Evolutionary conservation across 1,139 yeast species (phyloP).

Genomic region (Casaregolazyma suthepensis): DNA sequence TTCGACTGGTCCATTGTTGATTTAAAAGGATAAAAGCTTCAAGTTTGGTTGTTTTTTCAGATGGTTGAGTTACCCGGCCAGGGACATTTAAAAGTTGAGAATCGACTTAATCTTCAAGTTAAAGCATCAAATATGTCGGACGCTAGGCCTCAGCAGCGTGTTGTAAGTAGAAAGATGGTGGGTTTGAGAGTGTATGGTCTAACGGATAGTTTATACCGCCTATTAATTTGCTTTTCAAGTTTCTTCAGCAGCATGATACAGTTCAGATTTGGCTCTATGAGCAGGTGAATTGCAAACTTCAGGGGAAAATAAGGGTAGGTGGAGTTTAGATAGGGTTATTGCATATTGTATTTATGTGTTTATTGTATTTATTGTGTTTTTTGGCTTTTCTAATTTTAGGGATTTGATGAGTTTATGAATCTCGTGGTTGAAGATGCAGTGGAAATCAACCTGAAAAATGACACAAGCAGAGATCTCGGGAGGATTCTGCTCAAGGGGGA

Average conservation of each 20-base stretch:
- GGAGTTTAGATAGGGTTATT: neutral
- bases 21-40: neutral
- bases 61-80: neutral
- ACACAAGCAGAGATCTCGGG: slow-evolving; percentile 38
- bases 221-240: slow-evolving; percentile 81
- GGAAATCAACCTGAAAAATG: slow-evolving; percentile 48
- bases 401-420: slow-evolving; percentile 98
- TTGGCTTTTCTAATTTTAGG: slow-evolving; percentile 34
- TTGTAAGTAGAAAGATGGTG: slow-evolving; percentile 26
- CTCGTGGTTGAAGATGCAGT: slow-evolving; percentile 86
- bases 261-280: slow-evolving; percentile 89
- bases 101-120: neutral
- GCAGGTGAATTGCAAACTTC: slow-evolving; percentile 69
- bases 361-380: neutral
- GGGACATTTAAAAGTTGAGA: neutral
- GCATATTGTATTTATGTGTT: neutral
- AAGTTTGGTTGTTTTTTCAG: neutral
- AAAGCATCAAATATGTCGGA: slow-evolving; percentile 13
- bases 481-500: slow-evolving; percentile 85
- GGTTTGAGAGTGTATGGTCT: slow-evolving; percentile 8
- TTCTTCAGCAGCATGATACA: slow-evolving; percentile 69
- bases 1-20: slow-evolving; percentile 1
- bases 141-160: slow-evolving; percentile 34
- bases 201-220: slow-evolving; percentile 64
- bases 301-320: slow-evolving; percentile 59